Evolutionary conservation across 2,329 filamentous ascomycete species (phyloP), one percentile per base, ranked within the genome.

Genomic region (Talaromyces sp.): DNA sequence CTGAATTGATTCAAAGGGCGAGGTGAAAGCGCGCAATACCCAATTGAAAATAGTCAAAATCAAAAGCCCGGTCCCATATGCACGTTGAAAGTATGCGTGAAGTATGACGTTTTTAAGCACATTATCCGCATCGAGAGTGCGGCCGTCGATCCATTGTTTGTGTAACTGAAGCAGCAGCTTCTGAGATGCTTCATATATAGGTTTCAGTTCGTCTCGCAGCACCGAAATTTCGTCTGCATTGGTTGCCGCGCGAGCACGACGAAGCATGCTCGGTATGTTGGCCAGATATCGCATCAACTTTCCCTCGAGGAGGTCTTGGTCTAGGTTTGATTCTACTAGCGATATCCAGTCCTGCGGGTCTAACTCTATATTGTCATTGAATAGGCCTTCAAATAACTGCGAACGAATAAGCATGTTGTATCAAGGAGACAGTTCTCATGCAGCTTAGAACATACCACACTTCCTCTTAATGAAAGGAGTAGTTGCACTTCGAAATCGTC

Each of bases 351-450:
- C 76, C 19, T 70, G 56, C 3, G 67, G 63, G 1, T 63, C 72
- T 6, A 79, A 70, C 6, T 71, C 63, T 27, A 80, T 79, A 24
- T 68, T 71, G 3, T 72, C 65, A 45, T 77, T 77, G 62, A 74
- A 73, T 13, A 79, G 60, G 0, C 72, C 74, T 66, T 79, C 76
- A 54, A 79, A 76, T 5, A 79, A 66, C 74, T 78, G 37, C 11
- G 14, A 47, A 27, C 5, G 4, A 45, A 22, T 59, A 27, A 59
- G 37, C 22, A 59, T 37, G 27, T 8, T 56, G 52, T 37, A 37
- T 19, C 3, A 7, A 27, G 2, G 16, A 6, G 10, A 31, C 7
- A 14, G 3, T 16, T 31, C 16, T 9, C 5, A 3, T 13, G 3
- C 27, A 16, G 1, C 7, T 31, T 10, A 9, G 7, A 45, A 58